phyloP scores from a whole-genome alignment of 768 basidiomycete species.

The Phallus indusiatus region DNA sequence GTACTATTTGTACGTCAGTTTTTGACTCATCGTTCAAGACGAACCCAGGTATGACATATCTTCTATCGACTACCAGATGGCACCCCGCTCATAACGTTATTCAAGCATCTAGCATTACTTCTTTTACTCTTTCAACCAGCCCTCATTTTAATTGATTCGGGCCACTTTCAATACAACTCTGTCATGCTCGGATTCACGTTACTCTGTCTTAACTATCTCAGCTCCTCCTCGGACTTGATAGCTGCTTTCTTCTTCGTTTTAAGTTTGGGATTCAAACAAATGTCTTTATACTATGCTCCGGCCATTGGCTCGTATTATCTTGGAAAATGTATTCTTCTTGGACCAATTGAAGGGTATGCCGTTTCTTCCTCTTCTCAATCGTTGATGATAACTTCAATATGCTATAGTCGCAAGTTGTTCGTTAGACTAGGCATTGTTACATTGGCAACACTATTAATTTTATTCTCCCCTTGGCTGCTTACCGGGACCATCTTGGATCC shows the following conservation, averaged over 20 bases:
- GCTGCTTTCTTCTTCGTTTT: constrained; percentile 76
- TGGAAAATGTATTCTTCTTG: constrained; percentile 81
- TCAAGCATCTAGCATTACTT: constrained; percentile 58
- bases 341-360: constrained; percentile 59
- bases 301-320: constrained; percentile 86
- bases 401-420: constrained; percentile 43
- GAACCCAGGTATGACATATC: constrained; percentile 55
- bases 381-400: neutral
- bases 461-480: constrained; percentile 76
- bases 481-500: constrained; percentile 48
- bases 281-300: constrained; percentile 91
- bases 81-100: constrained; percentile 1
- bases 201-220: constrained; percentile 61
- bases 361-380: neutral
- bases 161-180: constrained; percentile 94
- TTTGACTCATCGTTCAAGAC: constrained; percentile 59
- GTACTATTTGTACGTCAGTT: constrained; percentile 56
- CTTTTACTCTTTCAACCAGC: constrained; percentile 77
- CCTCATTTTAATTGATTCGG: constrained; percentile 77
- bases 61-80: neutral
- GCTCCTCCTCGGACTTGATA: constrained; percentile 54
- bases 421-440: constrained; percentile 58
- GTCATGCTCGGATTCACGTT: constrained; percentile 83
- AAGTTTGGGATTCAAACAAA: constrained; percentile 91
- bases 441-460: constrained; percentile 46